Evolutionary conservation across 2,329 filamentous ascomycete genomes (phyloP).

Genomic region (Proliferodiscus dingleyae): DNA sequence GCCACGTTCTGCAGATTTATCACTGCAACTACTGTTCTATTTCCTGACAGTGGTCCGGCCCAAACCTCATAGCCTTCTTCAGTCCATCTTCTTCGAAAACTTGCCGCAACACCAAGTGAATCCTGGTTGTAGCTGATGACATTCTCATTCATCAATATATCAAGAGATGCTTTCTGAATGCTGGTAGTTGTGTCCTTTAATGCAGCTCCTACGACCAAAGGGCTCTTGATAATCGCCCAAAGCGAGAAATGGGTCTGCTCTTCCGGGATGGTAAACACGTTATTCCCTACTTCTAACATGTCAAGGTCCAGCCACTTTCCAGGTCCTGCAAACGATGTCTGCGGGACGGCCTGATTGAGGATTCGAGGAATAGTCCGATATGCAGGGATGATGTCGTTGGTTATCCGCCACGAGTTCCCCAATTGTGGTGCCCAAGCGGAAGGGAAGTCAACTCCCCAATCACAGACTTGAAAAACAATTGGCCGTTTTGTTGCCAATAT

Average conservation of each 20-base stretch:
- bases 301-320: slow-evolving; percentile 40
- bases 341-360: slow-evolving; percentile 38
- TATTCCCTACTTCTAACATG: slow-evolving; percentile 38
- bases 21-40: slow-evolving; percentile 21
- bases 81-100: slow-evolving; percentile 23
- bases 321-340: slow-evolving; percentile 34
- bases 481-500: slow-evolving; percentile 25
- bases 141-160: slow-evolving; percentile 20
- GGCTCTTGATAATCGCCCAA: slow-evolving; percentile 37
- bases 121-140: slow-evolving; percentile 28
- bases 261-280: slow-evolving; percentile 33
- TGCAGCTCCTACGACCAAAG: slow-evolving; percentile 23
- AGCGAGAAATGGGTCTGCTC: slow-evolving; percentile 39
- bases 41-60: slow-evolving; percentile 21
- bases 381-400: slow-evolving; percentile 37
- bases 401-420: slow-evolving; percentile 37
- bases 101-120: slow-evolving; percentile 21
- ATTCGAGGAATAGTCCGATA: slow-evolving; percentile 37
- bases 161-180: slow-evolving; percentile 14
- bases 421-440: slow-evolving; percentile 35
- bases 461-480: slow-evolving; percentile 38
- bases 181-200: slow-evolving; percentile 20
- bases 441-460: slow-evolving; percentile 39
- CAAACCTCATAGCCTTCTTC: slow-evolving; percentile 26
- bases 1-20: slow-evolving; percentile 19